Evolutionary conservation across 352 stramenopile species (phyloP).

Genomic region (Phytophthora colocasiae): DNA sequence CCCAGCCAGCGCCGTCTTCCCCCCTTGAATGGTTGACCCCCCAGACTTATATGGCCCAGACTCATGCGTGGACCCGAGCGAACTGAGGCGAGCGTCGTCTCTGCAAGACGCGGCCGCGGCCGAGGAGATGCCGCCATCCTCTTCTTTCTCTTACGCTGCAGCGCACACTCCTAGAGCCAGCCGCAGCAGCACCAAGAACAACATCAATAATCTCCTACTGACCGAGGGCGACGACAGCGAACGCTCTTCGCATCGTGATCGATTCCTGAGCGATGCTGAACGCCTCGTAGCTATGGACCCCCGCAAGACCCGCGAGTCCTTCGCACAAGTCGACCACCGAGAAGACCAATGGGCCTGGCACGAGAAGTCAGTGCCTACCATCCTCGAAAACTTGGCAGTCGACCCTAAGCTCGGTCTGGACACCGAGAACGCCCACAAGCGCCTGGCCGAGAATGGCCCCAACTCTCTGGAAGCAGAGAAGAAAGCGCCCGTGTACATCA

Average conservation of each 20-base stretch:
- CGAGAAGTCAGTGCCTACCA: constrained; percentile 46
- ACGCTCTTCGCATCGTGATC: constrained; percentile 47
- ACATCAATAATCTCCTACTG: constrained; percentile 34
- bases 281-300: constrained; percentile 53
- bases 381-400: constrained; percentile 55
- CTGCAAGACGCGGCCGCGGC: constrained; percentile 24
- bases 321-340: constrained; percentile 52
- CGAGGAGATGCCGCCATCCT: constrained; percentile 43
- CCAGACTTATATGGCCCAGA: constrained; percentile 39
- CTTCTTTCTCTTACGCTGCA: constrained; percentile 70
- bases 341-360: constrained; percentile 64
- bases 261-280: constrained; percentile 71
- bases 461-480: constrained; percentile 68
- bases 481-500: constrained; percentile 58
- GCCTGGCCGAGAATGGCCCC: constrained; percentile 48
- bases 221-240: constrained; percentile 27
- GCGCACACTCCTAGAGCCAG: constrained; percentile 70
- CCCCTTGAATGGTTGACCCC: constrained; percentile 52
- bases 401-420: constrained; percentile 49
- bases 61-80: constrained; percentile 39
- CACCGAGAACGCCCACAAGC: constrained; percentile 34
- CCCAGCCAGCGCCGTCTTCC: constrained; percentile 3
- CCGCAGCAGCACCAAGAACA: constrained; percentile 9
- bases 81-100: constrained; percentile 37
- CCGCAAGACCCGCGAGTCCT: constrained; percentile 65